Evolutionary conservation across 1,284 basidiomycete genomes (phyloP), one percentile per base, ranked within the genome.

Genomic region (Ganoderma lucidum): DNA sequence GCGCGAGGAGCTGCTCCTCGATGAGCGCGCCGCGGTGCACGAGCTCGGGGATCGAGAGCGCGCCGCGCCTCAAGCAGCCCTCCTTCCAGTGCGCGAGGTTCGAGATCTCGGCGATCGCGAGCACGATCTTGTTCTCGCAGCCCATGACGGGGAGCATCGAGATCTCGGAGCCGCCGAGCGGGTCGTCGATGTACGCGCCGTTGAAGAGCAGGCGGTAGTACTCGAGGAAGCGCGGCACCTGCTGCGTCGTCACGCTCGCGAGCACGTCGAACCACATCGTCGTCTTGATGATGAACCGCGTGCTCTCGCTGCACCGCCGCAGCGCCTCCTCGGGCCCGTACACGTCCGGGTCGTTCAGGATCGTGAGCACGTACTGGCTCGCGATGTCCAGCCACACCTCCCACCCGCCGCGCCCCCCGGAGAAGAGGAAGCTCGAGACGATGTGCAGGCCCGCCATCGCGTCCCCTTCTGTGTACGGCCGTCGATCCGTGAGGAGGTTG

Each of bases 191-290:
- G 65, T 86, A 81, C 66, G 82, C 80, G 55, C 81, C 85, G 19
- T 78, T 78, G 77, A 90, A 93, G 56, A 95, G 81, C 15, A 80
- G 78, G 42, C 86, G 83, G 75, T 93, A 91, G 42, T 85, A 82
- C 0, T 78, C 62, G 35, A 92, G 78, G 77, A 94, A 89, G 51
- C 82, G 80, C 9, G 93, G 93, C 2, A 81, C 76, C 70, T 84
- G 76, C 71, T 87, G 83, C 32, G 87, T 88, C 8, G 93, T 93
- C 55, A 93, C 86, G 0, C 90, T 88, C 6, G 92, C 92, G 55
- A 95, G 84, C 51, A 95, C 92, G 78, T 95, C 93, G 76, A 93
- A 94, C 93, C 93, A 95, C 70, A 95, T 90, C 51, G 92, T 88
- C 32, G 92, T 92, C 78, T 92, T 92, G 79, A 94, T 86, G 74